These are phyloP conservation scores for Plantago lanceolata DNA, from an alignment of 305 asterid species.

Conservation along the genomic window DNA sequence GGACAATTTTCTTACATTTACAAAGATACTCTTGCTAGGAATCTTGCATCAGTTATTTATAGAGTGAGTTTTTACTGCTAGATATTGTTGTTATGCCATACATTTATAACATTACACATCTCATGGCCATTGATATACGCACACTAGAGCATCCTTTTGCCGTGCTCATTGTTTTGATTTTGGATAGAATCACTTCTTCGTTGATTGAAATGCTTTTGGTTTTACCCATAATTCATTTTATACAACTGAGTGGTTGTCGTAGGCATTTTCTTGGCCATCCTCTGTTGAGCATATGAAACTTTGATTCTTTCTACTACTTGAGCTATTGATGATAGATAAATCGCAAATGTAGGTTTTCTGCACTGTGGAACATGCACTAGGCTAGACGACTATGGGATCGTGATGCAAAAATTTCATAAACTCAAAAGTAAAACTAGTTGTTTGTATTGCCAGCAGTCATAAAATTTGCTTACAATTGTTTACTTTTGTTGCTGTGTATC, in stretches of 20 bases:
- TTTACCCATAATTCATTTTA: not conserved
- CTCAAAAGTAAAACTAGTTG: not conserved
- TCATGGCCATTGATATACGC: not conserved
- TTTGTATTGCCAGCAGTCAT: not conserved
- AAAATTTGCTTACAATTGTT: too few relatives aligned
- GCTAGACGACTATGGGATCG: too few relatives aligned
- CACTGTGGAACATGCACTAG: too few relatives aligned
- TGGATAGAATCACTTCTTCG: not conserved
- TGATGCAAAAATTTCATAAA: too few relatives aligned
- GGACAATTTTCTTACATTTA: slow-evolving; percentile 88
- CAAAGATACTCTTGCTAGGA: slow-evolving; percentile 87
- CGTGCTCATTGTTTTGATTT: not conserved
- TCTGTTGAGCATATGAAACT: too few relatives aligned
- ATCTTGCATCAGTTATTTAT: slow-evolving; percentile 91
- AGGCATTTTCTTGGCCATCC: too few relatives aligned
- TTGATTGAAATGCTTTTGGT: not conserved
- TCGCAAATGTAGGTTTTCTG: too few relatives aligned
- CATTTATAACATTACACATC: not conserved
- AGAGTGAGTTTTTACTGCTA: slow-evolving; percentile 40
- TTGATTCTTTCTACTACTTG: too few relatives aligned
- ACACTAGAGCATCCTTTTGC: not conserved
- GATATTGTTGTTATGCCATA: not conserved
- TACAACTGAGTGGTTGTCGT: too few relatives aligned
- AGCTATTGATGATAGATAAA: too few relatives aligned
- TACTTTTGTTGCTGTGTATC: too few relatives aligned